Evolutionary conservation across 73 alveolate genomes (phyloP), one percentile per base, ranked within the genome.

Genomic region (Urostyla sp.): DNA sequence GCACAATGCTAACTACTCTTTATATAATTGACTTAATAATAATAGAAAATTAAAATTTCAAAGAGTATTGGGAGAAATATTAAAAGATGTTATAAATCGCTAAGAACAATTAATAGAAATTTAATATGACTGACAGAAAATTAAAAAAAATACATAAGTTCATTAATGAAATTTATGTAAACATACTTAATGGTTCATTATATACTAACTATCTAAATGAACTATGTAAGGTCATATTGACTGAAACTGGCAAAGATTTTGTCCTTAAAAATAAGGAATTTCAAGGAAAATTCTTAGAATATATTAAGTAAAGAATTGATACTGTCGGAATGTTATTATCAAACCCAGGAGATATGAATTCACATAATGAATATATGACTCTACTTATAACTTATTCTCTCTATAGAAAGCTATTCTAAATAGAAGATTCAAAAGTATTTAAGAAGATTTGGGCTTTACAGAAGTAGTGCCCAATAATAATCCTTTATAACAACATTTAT

Each of bases 391-490:
- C 80, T 58, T 94, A 94, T 72, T 91, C 96, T 4, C 61, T 94
- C 32, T 90, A 83, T 56, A 59, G 97, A 51, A 90, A 78, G 73
- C 59, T 94, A 13, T 91, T 75, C 43, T 87, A 91, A 26, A 88
- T 75, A 18, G 87, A 77, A 30, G 98, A 94, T 30, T 67, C 73
- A 26, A 75, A 74, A 24, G 44, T 91, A 61, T 94, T 80, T 72
- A 94, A 94, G 75, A 78, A 80, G 73, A 72, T 94, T 6, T 94
- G 98, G 98, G 18, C 90, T 21, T 63, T 94, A 18, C 75, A 90
- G 75, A 91, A 91, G 55, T 72, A 72, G 54, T 52, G 91, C 30
- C 98, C 98, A 6, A 67, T 84, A 28, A 93, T 94, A 3, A 84
- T 90, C 24, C 87, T 94, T 52, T 87, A 86, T 45, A 85, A 91